A percentile compares a stretch with the other conserved stretches of the same genome.
These are phyloP conservation scores for Solanum peruvianum DNA, from an alignment of 257 asterid species.

Conservation along the genomic window DNA sequence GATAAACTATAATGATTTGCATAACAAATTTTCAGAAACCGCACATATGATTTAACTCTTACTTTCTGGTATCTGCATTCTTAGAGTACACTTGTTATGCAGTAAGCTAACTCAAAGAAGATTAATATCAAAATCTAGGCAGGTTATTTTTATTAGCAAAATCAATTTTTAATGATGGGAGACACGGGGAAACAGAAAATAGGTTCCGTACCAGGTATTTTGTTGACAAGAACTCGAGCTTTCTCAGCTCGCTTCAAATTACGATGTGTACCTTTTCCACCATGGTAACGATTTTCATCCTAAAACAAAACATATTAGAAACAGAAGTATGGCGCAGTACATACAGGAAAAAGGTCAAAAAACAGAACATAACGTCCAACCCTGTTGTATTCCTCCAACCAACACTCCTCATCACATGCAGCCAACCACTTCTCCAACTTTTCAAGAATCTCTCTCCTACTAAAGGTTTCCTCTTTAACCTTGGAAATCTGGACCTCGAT, in stretches of 20 bases:
- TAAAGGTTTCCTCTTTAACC: slow-evolving; percentile 61
- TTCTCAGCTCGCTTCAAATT: slow-evolving; percentile 86
- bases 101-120: background rate
- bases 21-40: background rate
- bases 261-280: slow-evolving; percentile 87
- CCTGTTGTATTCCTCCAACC: slow-evolving; percentile 97
- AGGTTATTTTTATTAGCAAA: background rate
- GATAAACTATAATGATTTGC: background rate
- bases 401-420: slow-evolving; percentile 83
- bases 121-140: background rate
- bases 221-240: slow-evolving; percentile 81
- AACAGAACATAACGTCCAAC: slow-evolving; percentile 21
- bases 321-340: background rate
- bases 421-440: slow-evolving; percentile 79
- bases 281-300: slow-evolving; percentile 91
- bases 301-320: slow-evolving; percentile 11
- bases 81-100: background rate
- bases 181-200: background rate
- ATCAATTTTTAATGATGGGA: background rate
- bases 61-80: background rate
- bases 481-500: slow-evolving; percentile 55
- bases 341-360: background rate
- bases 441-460: slow-evolving; percentile 83
- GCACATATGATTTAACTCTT: background rate
- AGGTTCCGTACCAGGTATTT: slow-evolving; percentile 64